Evolutionary conservation across 1,284 basidiomycete species (phyloP), one percentile per base, ranked within the genome.

Genomic region (Psilocybe mexicana): DNA sequence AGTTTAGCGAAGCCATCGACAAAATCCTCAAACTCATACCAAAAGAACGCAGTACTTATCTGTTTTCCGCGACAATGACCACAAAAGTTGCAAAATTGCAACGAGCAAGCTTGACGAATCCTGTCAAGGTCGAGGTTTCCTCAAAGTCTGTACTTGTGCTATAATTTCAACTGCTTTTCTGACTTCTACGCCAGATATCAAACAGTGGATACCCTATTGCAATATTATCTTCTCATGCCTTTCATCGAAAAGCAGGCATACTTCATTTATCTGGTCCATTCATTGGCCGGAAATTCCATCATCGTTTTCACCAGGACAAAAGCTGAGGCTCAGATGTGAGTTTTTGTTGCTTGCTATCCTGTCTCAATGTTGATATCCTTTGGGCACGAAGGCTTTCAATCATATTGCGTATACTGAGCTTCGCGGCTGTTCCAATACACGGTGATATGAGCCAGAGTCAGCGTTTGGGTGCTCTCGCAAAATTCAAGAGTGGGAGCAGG

Each of bases 41-140:
- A 18, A 92, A 89, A 69, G 96, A 99, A 69, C 85, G 97, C 23
- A 92, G 90, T 36, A 99, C 97, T 0, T 98, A 96, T 72, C 83
- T 99, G 1, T 99, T 97, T 79, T 97, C 95, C 12, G 97, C 97
- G 0, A 99, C 97, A n/a, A 99, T 99, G 96, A 98, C 96, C 2
- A 97, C 94, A 24, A 99, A 98, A 75, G 95, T 99, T 8, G 95
- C 94, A 25, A 98, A 99, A 74, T 80, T 99, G 6, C 96, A 99
- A 72, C 80, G 97, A 55, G 96, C 97, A n/a, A 94, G 92, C 79
- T 79, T 99, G 67, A 86, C 87, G 54, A 97, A 97, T 71, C 97
- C 97, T 6, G 87, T 98, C n/a, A 85, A 93, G 63, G 88, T 99
- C 6, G 95, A 99, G 74, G 94, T 97, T 1, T 93, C 88, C 40